Conservation (phyloP, 306 rosid species). For the Fragaria nilgerrensis region DNA sequence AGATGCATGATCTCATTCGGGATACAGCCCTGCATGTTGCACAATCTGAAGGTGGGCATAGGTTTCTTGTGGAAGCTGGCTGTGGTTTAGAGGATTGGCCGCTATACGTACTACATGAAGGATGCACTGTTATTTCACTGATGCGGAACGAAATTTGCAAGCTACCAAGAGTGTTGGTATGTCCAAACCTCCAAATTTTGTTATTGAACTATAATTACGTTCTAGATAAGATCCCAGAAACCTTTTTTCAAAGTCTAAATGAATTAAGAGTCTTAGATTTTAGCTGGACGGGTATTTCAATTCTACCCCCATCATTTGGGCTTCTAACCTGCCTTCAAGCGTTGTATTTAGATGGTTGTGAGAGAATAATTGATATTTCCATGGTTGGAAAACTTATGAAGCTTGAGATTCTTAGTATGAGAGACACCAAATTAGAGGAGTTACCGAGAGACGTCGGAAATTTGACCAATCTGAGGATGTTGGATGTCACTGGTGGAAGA, state of each 20-base stretch:
- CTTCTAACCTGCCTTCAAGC: neutral
- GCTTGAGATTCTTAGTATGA: neutral
- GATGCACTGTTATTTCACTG: neutral
- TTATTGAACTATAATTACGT: neutral
- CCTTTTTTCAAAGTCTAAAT: neutral
- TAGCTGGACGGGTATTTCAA: neutral
- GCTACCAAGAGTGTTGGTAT: constrained; percentile 1
- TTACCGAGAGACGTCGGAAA: neutral
- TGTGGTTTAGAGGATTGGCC: neutral
- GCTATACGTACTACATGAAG: too few relatives aligned
- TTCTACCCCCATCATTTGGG: neutral
- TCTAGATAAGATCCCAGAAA: neutral
- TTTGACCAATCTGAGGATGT: neutral
- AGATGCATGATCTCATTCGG: constrained; percentile 1
- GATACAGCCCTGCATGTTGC: constrained; percentile 8
- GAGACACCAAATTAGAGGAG: neutral
- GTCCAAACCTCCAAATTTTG: constrained; percentile 17
- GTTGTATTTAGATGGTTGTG: neutral
- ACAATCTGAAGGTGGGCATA: too few relatives aligned
- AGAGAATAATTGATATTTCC: neutral
- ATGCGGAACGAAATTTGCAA: neutral
- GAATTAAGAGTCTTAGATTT: neutral
- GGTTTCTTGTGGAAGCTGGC: neutral
- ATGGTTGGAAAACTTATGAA: neutral
- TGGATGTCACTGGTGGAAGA: too few relatives aligned